phyloP scores from a whole-genome alignment of 768 basidiomycete genomes.

The Mycena capillaripes region DNA sequence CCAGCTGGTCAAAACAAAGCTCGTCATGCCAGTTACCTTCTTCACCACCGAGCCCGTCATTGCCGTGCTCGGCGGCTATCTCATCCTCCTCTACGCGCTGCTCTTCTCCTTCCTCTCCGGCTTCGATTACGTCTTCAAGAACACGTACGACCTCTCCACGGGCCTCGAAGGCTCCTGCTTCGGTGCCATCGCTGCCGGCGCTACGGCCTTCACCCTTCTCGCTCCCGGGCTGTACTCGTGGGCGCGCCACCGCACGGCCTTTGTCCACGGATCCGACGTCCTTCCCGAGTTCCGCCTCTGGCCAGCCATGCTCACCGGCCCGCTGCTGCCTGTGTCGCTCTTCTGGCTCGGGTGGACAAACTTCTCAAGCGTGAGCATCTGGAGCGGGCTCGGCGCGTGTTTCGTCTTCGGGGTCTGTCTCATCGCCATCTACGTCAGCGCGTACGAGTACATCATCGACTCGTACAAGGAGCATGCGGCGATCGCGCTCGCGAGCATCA shows the following conservation, averaged over 20 bases:
- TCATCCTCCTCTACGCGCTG: neutral
- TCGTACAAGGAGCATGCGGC: neutral
- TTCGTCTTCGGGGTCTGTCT: neutral
- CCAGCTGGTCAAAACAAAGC: neutral
- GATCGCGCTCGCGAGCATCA: conserved; percentile 8
- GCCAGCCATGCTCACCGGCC: neutral
- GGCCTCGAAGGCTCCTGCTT: neutral
- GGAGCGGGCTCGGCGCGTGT: neutral
- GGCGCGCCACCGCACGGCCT: neutral
- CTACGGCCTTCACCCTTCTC: neutral
- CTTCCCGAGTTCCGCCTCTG: neutral
- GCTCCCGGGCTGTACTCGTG: neutral
- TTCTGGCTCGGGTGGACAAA: neutral
- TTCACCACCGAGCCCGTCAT: neutral
- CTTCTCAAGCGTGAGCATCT: neutral
- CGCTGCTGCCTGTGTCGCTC: neutral
- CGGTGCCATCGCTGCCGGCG: neutral
- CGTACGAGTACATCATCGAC: neutral
- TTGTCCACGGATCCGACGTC: neutral
- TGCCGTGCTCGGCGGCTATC: neutral
- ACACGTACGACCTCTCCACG: neutral
- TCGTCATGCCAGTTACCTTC: neutral
- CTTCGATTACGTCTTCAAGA: neutral
- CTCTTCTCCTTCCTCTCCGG: neutral
- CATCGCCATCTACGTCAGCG: neutral